Conservation (phyloP, 352 stramenopile genomes). For the Thalassiosira livingstoniorum region DNA sequence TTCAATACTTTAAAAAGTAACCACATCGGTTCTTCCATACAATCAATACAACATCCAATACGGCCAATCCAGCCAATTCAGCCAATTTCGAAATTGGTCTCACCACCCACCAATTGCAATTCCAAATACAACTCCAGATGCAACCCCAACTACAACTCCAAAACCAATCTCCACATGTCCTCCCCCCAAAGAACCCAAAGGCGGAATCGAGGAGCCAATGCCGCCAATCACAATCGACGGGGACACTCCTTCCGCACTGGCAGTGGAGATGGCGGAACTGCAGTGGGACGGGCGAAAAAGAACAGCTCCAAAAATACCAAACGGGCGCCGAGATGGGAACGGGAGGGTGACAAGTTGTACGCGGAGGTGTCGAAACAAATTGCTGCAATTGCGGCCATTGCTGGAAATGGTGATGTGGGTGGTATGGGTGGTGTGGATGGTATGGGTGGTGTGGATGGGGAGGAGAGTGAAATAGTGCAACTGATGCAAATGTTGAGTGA, state of each 20-base stretch:
- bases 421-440: too few relatives aligned
- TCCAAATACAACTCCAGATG: too few relatives aligned
- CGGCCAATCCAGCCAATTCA: too few relatives aligned
- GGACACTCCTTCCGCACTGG: constrained; percentile 42
- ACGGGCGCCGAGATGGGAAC: constrained; percentile 73
- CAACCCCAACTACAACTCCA: too few relatives aligned
- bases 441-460: too few relatives aligned
- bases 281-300: not conserved
- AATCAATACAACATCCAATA: too few relatives aligned
- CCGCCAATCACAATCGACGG: constrained; percentile 54
- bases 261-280: too few relatives aligned
- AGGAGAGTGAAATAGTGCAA: constrained; percentile 24
- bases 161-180: too few relatives aligned
- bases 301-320: constrained; percentile 44
- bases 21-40: too few relatives aligned
- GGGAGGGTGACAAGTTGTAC: constrained; percentile 76
- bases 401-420: constrained; percentile 9
- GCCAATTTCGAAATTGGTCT: too few relatives aligned
- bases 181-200: constrained; percentile 19
- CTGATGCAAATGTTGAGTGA: constrained; percentile 8
- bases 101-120: too few relatives aligned
- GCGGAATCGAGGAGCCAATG: constrained; percentile 43
- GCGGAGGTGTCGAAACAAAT: constrained; percentile 39
- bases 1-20: too few relatives aligned
- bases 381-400: not conserved